Percentiles rank a stretch among this genome's conserved stretches.
These are phyloP conservation scores for Chaetomiaceae sp. DNA, from an alignment of 2,329 filamentous ascomycete genomes.

Conservation along the genomic window DNA sequence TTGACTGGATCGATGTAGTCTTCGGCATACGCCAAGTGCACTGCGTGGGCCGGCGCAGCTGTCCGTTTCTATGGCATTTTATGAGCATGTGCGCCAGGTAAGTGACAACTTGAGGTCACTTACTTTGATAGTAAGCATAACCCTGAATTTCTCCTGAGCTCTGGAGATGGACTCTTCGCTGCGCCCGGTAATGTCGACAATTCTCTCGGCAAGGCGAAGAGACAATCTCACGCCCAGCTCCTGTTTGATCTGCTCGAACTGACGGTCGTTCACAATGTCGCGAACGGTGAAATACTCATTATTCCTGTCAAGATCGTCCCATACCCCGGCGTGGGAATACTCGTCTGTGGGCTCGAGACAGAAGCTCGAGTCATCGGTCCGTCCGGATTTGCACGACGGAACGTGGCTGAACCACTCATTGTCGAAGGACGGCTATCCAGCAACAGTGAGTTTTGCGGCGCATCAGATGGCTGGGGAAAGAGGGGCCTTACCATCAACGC, in stretches of 20 bases:
- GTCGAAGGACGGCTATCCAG: slow-evolving; percentile 9
- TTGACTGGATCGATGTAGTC: too few species aligned
- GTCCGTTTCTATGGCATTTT: slow-evolving; percentile 10
- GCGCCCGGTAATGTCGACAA: slow-evolving; percentile 18
- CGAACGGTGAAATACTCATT: slow-evolving; percentile 14
- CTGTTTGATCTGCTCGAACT: slow-evolving; percentile 14
- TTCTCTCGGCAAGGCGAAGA: slow-evolving; percentile 3
- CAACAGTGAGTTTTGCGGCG: background rate
- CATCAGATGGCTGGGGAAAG: background rate
- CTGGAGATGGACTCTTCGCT: slow-evolving; percentile 9
- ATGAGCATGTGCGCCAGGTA: background rate
- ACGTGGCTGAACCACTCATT: slow-evolving; percentile 15
- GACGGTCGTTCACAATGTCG: slow-evolving; percentile 16
- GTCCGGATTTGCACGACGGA: background rate
- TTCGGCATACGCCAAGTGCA: slow-evolving; percentile 29
- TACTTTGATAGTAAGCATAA: slow-evolving; percentile 16
- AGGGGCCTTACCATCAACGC: background rate
- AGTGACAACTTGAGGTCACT: background rate
- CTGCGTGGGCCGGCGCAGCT: background rate
- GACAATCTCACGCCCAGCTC: slow-evolving; percentile 12
- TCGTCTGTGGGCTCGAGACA: background rate
- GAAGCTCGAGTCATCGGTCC: background rate
- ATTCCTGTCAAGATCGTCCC: slow-evolving; percentile 26
- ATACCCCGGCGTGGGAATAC: slow-evolving; percentile 15
- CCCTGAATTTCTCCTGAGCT: slow-evolving; percentile 24